Percentiles rank a stretch among this genome's conserved stretches.
Evolutionary conservation across 1,284 basidiomycete species (phyloP).

Genomic region (Caloboletus inedulis): DNA sequence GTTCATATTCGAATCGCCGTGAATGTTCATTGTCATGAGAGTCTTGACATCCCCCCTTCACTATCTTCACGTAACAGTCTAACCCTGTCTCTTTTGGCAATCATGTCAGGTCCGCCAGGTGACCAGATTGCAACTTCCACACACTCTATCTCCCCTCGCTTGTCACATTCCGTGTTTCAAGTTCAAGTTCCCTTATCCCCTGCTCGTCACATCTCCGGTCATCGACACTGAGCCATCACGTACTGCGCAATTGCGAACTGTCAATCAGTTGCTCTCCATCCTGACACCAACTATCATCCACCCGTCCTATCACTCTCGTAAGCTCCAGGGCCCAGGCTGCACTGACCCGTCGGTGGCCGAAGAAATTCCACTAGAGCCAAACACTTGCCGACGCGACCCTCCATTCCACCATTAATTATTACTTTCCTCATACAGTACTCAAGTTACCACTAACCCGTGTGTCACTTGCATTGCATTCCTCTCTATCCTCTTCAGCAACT

Average conservation of each 20-base stretch:
- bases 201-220: background rate
- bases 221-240: background rate
- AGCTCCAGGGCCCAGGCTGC: background rate
- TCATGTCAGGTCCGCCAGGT: background rate
- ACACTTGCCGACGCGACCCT: constrained; percentile 16
- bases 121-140: background rate
- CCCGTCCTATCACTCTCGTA: background rate
- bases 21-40: background rate
- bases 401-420: constrained; percentile 1
- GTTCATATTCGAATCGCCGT: background rate
- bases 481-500: background rate
- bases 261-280: background rate
- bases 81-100: background rate
- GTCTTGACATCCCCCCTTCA: background rate
- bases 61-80: background rate
- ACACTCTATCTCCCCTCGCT: background rate
- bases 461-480: background rate
- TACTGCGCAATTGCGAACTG: background rate
- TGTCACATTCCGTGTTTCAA: background rate
- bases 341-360: background rate
- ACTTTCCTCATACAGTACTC: background rate
- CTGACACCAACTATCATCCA: background rate
- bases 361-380: background rate
- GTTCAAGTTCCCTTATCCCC: background rate
- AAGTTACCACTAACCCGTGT: background rate